phyloP scores from a whole-genome alignment of 257 asterid species.

The Misopates orontium region DNA sequence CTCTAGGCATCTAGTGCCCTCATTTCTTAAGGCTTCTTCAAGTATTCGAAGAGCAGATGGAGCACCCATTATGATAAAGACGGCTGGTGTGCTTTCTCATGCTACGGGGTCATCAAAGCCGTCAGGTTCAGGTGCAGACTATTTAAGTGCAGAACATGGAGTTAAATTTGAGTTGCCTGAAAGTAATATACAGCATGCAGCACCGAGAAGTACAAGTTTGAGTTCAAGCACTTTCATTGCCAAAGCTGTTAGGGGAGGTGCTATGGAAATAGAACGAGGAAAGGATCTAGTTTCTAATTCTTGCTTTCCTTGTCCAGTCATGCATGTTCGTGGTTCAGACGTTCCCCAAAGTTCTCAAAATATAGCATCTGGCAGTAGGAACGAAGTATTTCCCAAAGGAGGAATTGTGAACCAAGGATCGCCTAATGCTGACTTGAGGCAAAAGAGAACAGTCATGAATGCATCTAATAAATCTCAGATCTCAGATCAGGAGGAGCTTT shows the following conservation, averaged over 20 bases:
- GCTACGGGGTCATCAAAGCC: constrained; percentile 30
- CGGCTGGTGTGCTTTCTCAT: constrained; percentile 25
- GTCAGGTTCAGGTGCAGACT: constrained; percentile 19
- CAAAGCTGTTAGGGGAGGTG: constrained; percentile 30
- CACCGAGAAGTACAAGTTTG: constrained; percentile 30
- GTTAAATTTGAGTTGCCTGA: constrained; percentile 44
- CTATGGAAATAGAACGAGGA: constrained; percentile 34
- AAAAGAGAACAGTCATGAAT: constrained; percentile 20
- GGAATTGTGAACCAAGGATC: constrained; percentile 32
- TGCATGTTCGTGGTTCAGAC: constrained; percentile 26
- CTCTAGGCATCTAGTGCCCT: constrained; percentile 39
- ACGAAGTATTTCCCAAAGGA: constrained; percentile 26
- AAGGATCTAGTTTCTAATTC: constrained; percentile 29
- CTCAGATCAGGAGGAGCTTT: constrained; percentile 51
- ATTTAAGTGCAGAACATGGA: constrained; percentile 33
- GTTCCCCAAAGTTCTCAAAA: constrained; percentile 31
- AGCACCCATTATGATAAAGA: constrained; percentile 30
- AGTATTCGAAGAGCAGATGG: constrained; percentile 33
- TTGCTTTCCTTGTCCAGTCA: constrained; percentile 23
- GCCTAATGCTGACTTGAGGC: constrained; percentile 32
- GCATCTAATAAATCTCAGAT: constrained; percentile 27
- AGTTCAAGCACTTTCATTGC: constrained; percentile 26
- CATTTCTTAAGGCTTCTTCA: constrained; percentile 39
- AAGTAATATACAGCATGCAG: constrained; percentile 32
- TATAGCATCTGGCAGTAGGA: constrained; percentile 29